Evolutionary conservation across 208 protist species (phyloP).

Genomic region (Herpetomonas muscarum): DNA sequence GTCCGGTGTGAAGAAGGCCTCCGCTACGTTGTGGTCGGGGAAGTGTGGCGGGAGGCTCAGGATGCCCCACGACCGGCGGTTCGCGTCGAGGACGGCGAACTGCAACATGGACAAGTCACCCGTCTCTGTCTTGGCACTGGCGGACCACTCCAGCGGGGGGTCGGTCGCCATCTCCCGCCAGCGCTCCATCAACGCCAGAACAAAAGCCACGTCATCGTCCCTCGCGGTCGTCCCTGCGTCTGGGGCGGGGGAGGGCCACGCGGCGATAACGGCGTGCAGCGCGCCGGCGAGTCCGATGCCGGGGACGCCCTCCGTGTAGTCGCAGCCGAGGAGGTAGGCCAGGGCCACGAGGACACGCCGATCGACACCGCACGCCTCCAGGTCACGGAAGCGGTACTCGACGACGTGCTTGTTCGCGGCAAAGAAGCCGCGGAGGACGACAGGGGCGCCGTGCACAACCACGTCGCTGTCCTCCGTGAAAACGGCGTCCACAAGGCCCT

Average conservation of each 20-base stretch:
- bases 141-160: slow-evolving; percentile 23
- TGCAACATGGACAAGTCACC: slow-evolving; percentile 45
- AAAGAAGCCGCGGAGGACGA: slow-evolving; percentile 94
- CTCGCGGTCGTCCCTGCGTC: not conserved
- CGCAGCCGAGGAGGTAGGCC: slow-evolving; percentile 92
- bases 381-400: slow-evolving; percentile 49
- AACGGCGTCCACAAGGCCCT: slow-evolving; percentile 89
- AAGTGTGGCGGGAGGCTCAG: slow-evolving; percentile 32
- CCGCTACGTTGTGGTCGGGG: slow-evolving; percentile 31
- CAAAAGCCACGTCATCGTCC: slow-evolving; percentile 6
- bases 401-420: slow-evolving; percentile 55
- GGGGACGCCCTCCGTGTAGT: slow-evolving; percentile 92
- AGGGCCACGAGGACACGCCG: slow-evolving; percentile 85
- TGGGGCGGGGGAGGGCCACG: slow-evolving; percentile 26
- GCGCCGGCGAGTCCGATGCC: slow-evolving; percentile 81
- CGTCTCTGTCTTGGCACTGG: slow-evolving; percentile 21
- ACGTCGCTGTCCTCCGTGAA: slow-evolving; percentile 97
- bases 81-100: slow-evolving; percentile 23
- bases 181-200: slow-evolving; percentile 26
- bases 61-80: slow-evolving; percentile 35
- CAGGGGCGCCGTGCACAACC: slow-evolving; percentile 91
- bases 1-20: slow-evolving; percentile 56
- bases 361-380: slow-evolving; percentile 67
- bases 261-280: slow-evolving; percentile 45
- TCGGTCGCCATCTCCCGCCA: slow-evolving; percentile 31